phyloP scores from a whole-genome alignment of 495 filamentous ascomycete species.

The Schizothecium vesticola region DNA sequence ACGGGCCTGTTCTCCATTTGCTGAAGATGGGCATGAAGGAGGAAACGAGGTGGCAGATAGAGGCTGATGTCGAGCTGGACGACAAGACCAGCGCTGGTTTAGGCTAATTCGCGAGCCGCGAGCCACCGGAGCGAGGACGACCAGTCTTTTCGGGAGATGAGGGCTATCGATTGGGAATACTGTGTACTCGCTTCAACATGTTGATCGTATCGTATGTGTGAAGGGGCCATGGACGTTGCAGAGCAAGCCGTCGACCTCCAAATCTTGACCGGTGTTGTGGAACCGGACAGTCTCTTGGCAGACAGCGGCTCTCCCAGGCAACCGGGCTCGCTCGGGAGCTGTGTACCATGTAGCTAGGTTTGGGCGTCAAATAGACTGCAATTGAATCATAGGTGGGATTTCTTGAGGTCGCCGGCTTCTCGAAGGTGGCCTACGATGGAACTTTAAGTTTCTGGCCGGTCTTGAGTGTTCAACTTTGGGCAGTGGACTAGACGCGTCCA shows the following conservation, averaged over 20 bases:
- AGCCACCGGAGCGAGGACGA: background rate
- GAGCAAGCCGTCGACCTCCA: background rate
- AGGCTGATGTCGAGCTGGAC: constrained; percentile 11
- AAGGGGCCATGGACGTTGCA: background rate
- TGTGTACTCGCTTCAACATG: background rate
- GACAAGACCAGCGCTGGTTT: background rate
- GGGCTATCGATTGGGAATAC: no score
- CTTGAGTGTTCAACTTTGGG: no score
- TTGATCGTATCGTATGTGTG: background rate
- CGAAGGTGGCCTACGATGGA: background rate
- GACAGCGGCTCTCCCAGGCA: background rate
- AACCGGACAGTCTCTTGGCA: background rate
- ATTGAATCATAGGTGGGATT: background rate
- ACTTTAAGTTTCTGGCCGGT: background rate
- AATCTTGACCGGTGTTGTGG: background rate
- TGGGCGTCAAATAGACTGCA: background rate
- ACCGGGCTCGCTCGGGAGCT: background rate
- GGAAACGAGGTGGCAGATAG: constrained; percentile 15
- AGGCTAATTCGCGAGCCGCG: constrained; percentile 13
- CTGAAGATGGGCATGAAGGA: constrained; percentile 19
- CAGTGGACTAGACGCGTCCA: background rate
- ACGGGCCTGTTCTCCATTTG: constrained; percentile 3
- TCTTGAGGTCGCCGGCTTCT: background rate
- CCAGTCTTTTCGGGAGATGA: background rate
- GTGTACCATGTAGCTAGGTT: background rate